Base-by-base conservation (phyloP, 106 monocot genomes). In the Xerophyta viscosa region DNA sequence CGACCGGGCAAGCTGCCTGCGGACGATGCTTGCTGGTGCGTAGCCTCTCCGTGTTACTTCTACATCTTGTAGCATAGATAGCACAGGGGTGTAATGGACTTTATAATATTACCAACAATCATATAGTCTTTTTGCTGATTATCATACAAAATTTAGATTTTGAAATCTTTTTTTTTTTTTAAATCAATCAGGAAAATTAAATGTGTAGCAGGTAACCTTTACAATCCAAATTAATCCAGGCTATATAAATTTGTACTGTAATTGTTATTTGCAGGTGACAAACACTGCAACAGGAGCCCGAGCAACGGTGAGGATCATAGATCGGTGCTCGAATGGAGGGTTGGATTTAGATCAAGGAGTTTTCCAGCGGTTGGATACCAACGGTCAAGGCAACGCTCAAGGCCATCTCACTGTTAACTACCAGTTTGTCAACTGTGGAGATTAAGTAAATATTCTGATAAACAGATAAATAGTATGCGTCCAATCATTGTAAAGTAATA, bases 321-420 rank as follows among this genome's bases (percentile, higher is more conserved):
- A 72, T 27, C 46, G 66, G 47, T 72, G 72, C 46, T 11, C 44
- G 20, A 72, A 72, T 23, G 72, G 72, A 24, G 72, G 72, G 2
- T 54, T 72, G 28, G 66, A 72, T 31, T 50, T 72, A 5, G 58
- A 65, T 14, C n/a, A 33, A 37, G 33, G 43, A 14, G 64, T 58
- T 29, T 71, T 71, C 31, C 20, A 20, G 15, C 24, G 31, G 31
- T 12, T 71, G 27, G 71, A 71, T 49, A 64, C 71, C 31, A 57
- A 71, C 20, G 58, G 50, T 3, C 42, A 31, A 14, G 71, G 64
- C 31, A 27, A 45, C 8, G 29, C 10, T 15, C 27, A 2, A 19
- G 71, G 71, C 5, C 42, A 52, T 22, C 29, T 71, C 41, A 64
- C 27, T 14, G 71, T 71, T 6, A 57, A 64, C 50, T 64, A 72